Evolutionary conservation across 148 eudicot genomes (phyloP).

Genomic region (Rhododendron griersonianum): DNA sequence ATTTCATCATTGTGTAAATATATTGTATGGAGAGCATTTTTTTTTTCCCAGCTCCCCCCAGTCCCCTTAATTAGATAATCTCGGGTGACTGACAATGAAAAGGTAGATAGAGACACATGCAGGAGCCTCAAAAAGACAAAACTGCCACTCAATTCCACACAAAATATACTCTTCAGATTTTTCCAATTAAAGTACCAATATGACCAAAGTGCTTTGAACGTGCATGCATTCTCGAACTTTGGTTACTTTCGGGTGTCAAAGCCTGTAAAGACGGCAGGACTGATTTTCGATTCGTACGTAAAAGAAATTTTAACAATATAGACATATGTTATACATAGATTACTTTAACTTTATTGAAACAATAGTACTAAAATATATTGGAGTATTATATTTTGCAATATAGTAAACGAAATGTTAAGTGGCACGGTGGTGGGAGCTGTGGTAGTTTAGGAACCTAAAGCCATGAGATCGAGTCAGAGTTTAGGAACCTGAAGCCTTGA

Average conservation of each 20-base stretch:
- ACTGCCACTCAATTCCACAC: constrained; percentile 17
- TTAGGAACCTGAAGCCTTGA: too few relatives aligned
- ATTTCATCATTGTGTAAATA: not conserved
- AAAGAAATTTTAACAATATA: not conserved
- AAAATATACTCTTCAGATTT: not conserved
- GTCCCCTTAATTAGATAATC: too few relatives aligned
- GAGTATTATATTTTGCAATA: too few relatives aligned
- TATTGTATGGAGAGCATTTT: not conserved
- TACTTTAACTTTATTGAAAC: too few relatives aligned
- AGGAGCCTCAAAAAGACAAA: constrained; percentile 24
- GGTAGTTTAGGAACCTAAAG: too few relatives aligned
- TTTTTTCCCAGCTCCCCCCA: too few relatives aligned
- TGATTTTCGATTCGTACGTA: not conserved
- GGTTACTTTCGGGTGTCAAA: constrained; percentile 2
- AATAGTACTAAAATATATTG: too few relatives aligned
- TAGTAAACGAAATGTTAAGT: too few relatives aligned
- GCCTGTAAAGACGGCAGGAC: constrained; percentile 13
- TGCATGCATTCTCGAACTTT: constrained; percentile 1
- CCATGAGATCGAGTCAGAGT: too few relatives aligned
- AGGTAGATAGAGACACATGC: not conserved
- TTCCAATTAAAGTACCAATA: constrained; percentile 1
- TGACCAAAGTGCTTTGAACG: not conserved
- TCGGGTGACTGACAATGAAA: not conserved
- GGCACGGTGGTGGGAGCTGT: too few relatives aligned
- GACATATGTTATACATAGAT: too few relatives aligned